Conservation (phyloP, 345 rosid genomes). For the Rhodamnia argentea region DNA sequence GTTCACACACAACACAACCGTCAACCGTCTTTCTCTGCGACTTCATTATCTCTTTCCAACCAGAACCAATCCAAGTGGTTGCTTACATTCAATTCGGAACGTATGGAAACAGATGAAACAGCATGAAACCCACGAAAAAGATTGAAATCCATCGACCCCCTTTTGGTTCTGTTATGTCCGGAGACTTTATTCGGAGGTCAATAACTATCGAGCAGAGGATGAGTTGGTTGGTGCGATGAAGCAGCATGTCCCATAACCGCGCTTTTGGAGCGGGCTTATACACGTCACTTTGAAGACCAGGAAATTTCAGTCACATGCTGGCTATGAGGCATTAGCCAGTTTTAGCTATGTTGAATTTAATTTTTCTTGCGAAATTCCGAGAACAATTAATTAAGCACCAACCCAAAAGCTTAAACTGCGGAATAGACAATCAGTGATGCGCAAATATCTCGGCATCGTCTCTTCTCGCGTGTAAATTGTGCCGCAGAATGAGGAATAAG, state of each 20-base stretch:
- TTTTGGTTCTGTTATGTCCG: background rate
- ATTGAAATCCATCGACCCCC: background rate
- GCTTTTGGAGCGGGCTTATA: background rate
- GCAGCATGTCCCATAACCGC: background rate
- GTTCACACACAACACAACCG: background rate
- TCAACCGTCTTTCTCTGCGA: background rate
- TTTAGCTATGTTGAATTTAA: background rate
- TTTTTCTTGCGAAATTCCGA: background rate
- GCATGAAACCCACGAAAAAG: background rate
- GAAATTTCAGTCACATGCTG: background rate
- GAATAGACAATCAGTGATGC: background rate
- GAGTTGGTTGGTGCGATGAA: background rate
- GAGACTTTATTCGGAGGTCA: background rate
- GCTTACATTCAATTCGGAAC: background rate
- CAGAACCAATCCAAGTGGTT: background rate
- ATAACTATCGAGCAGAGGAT: background rate
- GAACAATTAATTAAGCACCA: background rate
- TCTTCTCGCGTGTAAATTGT: background rate
- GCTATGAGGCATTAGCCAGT: background rate
- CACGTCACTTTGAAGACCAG: background rate
- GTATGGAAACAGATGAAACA: background rate
- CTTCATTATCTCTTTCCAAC: background rate
- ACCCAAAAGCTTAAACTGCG: background rate
- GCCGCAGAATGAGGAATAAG: no score
- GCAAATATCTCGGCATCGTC: background rate